Evolutionary conservation across 169 alveolate species (phyloP).

Genomic region (Plasmodium chabaudi): DNA sequence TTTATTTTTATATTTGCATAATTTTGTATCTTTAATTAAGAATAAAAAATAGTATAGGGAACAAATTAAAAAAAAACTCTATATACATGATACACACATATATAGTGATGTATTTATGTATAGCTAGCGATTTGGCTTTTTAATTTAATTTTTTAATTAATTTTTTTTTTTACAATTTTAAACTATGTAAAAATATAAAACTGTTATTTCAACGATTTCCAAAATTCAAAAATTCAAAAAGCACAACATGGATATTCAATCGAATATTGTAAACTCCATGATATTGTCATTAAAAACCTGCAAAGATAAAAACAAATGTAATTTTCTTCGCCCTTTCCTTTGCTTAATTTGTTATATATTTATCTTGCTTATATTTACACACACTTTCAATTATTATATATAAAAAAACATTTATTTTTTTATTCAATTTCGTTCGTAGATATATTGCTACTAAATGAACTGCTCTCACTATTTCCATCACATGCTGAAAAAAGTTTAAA

Average conservation of each 20-base stretch:
- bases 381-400: constrained; percentile 5
- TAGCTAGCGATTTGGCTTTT: too few relatives aligned
- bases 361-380: background rate
- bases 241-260: constrained; percentile 70
- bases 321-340: constrained; percentile 1
- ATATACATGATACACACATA: too few relatives aligned
- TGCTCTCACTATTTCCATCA: constrained; percentile 56
- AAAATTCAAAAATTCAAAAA: background rate
- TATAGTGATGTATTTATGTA: too few relatives aligned
- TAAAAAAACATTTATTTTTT: background rate
- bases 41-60: too few relatives aligned
- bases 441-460: constrained; percentile 57
- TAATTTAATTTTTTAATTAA: too few relatives aligned
- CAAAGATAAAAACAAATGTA: constrained; percentile 68
- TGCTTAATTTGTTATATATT: too few relatives aligned
- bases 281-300: constrained; percentile 64
- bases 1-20: too few relatives aligned
- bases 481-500: constrained; percentile 75
- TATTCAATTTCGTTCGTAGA: constrained; percentile 46
- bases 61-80: too few relatives aligned
- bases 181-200: too few relatives aligned
- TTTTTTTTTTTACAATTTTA: too few relatives aligned
- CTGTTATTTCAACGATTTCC: background rate
- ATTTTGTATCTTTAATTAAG: too few relatives aligned
- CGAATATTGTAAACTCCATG: constrained; percentile 43